Evolutionary conservation across 345 rosid genomes (phyloP), one percentile per base, ranked within the genome.

Genomic region (Isatis tinctoria): DNA sequence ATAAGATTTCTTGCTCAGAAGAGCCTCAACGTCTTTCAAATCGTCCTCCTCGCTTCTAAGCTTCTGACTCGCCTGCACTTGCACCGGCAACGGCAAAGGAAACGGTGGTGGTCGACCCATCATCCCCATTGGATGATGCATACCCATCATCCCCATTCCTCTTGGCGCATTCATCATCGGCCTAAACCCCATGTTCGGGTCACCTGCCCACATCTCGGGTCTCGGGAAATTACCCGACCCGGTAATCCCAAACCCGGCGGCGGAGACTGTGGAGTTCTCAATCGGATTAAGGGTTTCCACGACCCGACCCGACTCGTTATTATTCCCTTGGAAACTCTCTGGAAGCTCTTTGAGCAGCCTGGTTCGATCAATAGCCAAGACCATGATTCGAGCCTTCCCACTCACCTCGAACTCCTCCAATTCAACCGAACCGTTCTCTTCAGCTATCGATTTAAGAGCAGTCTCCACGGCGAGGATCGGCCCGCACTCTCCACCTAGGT

Each of bases 21-120:
- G 80, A 63, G 90, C 98, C 69, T 92, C 92, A 53, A 92, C 84
- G 74, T 92, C 99, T 83, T 92, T 87, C 84, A 87, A 26, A 33
- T 92, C 97, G 72, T 95, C 99, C 59, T 95, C 97, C 70, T 92
- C 96, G 0, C 85, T 88, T 76, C 91, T 85, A 77, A 84, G 83
- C 75, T 85, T 87, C 40, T 80, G 91, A 80, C 79, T 22, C 2
- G 87, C 75, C 36, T 84, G 85, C 73, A 84, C 82, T 24, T 85
- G 88, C 65, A 86, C 67, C 3, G 77, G 73, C 66, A 58, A 39
- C 7, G 82, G 71, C 66, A 73, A n/a, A 1, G 82, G 67, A 62
- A 64, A 69, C 17, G 61, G 68, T 1, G 82, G 78, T 61, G 82
- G 82, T 65, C 82, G 48, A 37, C 80, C 79, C 79, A 85, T 78